phyloP scores from a whole-genome alignment of 2,329 filamentous ascomycete genomes.

The Lasiodiplodia sp. region DNA sequence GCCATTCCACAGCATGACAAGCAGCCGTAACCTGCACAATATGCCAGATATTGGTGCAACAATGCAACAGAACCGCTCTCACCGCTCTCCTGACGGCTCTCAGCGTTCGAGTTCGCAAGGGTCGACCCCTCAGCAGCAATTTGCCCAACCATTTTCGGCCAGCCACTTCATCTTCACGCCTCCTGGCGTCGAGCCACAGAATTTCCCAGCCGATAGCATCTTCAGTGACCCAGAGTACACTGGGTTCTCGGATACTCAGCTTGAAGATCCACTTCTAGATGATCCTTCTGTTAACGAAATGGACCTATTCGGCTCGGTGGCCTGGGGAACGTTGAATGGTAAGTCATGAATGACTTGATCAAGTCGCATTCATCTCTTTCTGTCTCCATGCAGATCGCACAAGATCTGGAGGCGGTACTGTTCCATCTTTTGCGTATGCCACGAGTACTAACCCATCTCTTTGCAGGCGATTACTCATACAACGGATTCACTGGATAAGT shows the following conservation, averaged over 20 bases:
- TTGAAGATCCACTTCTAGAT: constrained; percentile 8
- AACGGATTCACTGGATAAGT: constrained; percentile 11
- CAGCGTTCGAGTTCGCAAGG: constrained; percentile 8
- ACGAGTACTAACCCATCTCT: not conserved
- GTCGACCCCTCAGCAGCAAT: constrained; percentile 5
- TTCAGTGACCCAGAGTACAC: constrained; percentile 2
- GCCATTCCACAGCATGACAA: not conserved
- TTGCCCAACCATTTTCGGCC: constrained; percentile 8
- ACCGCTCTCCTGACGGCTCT: constrained; percentile 6
- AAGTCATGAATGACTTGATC: not conserved
- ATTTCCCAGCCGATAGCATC: not conserved
- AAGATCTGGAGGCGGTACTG: not conserved
- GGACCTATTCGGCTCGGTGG: constrained; percentile 26
- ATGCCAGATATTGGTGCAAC: not conserved
- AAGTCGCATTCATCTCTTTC: not conserved
- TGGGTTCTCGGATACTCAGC: not conserved
- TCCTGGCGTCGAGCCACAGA: not conserved
- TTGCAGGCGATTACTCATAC: constrained; percentile 5
- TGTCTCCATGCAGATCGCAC: not conserved
- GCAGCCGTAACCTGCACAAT: not conserved
- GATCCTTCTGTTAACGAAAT: constrained; percentile 23
- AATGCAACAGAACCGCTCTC: not conserved
- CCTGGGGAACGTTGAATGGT: constrained; percentile 28
- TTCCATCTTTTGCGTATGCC: not conserved
- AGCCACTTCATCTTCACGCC: constrained; percentile 26